Base-by-base conservation (phyloP, 768 basidiomycete species). In the Lactarius hengduanensis region DNA sequence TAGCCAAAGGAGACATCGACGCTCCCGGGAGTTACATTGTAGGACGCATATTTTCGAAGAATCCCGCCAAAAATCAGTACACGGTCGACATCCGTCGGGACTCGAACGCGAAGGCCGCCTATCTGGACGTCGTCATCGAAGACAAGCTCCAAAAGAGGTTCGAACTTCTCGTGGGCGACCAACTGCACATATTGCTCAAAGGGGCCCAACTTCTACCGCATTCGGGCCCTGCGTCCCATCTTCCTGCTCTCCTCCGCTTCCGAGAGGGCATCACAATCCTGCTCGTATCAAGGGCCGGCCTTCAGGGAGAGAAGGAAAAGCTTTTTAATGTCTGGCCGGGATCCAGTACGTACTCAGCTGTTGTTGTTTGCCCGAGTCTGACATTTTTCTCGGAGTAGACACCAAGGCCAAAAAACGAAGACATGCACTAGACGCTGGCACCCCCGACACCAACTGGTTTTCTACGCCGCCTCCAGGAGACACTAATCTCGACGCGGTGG, bases 211-310 rank as follows among this genome's bases (percentile, higher is more conserved):
- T 63, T 32, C 10, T 67, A 18, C 66, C 66, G 16, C 36, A 22
- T 10, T 18, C 53, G 1, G 53, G 53, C 15, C 7, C 53, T 40
- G 20, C 53, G 50, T 20, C 34, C 13, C 66, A 60, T 38, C 16
- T 67, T 3, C 53, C 53, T 16, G 41, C 8, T 30, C 9, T 45
- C 8, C 43, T 67, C 41, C 62, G 66, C 34, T 67, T 63, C 28
- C 34, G 15, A 20, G 66, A 67, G 4, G 66, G 66, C 13, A 63
- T 67, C 16, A 67, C 66, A 6, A 9, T 67, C 3, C 10, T 47
- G 34, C 30, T 67, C n/a, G 16, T 63, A 22, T 55, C 66, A 43
- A 63, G 66, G 36, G 58, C 41, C 8, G 54, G 66, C 9, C 57
- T 26, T 38, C 66, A 63, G 38, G 50, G 58, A 0, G 62, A 63